Evolutionary conservation across 306 rosid species (phyloP), one percentile per base, ranked within the genome.

Genomic region (Quercus agrifolia): DNA sequence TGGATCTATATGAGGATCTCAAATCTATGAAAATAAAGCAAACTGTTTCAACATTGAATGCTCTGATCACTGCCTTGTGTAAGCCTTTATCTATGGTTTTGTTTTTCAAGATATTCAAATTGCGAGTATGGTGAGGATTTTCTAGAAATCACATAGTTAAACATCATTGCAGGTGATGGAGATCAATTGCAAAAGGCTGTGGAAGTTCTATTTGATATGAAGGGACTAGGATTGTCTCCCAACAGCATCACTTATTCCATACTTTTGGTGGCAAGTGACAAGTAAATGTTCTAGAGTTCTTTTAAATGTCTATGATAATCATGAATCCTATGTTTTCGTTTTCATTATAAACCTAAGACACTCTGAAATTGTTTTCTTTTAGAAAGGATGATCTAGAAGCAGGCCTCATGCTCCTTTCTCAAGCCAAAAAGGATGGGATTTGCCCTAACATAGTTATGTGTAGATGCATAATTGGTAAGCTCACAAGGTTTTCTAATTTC

Each of bases 21-120:
- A 95, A 90, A 79, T 85, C 91, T 73, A 83, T 78, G 73, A 89
- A 91, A 70, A 72, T 86, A 86, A 79, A 76, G 70, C 85, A 54
- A 69, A 86, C 92, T 71, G 98, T 91, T 85, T 89, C 99, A 81
- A 91, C 97, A 71, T 80, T 91, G 81, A 95, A 95, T 84, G 99
- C 99, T 80, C 87, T 91, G 87, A 91, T 95, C 77, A 95, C 96
- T 71, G 96, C 99, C 79, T 86, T 95, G 70, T 95, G 99, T 95
- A 89, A 86, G 99, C 87, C 57, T 59, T 33, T 46, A 23, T 51
- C 12, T 31, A 52, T 74, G 54, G 71, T 38, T 78, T 35, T n/a
- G 4, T 25, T 66, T 33, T 21, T 30, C 31, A 10, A 20, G 57
- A 54, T 73, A 73, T 31, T 72, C 18, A 63, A 33, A 71, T 67